phyloP scores from a whole-genome alignment of 2,329 filamentous ascomycete species.

The Septoria petroselini region DNA sequence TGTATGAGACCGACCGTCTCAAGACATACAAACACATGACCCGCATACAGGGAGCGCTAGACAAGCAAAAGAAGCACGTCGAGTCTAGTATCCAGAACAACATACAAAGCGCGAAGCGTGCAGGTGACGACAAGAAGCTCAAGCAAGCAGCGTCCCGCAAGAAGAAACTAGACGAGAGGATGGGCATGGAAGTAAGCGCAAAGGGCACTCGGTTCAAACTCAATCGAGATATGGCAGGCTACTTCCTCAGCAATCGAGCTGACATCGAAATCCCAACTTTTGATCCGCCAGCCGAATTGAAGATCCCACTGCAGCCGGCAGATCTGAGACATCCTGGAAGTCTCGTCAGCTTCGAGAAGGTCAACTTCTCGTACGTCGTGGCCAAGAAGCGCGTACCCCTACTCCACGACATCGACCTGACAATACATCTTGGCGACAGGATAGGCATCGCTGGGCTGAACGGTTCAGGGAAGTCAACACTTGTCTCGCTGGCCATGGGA shows the following conservation, averaged over 20 bases:
- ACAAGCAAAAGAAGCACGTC: slow-evolving; percentile 76
- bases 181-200: slow-evolving; percentile 70
- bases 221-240: slow-evolving; percentile 68
- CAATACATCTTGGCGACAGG: slow-evolving; percentile 69
- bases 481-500: slow-evolving; percentile 68
- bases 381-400: slow-evolving; percentile 45
- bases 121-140: slow-evolving; percentile 79
- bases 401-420: slow-evolving; percentile 63
- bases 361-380: slow-evolving; percentile 60
- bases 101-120: slow-evolving; percentile 69
- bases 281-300: slow-evolving; percentile 56
- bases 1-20: slow-evolving; percentile 64
- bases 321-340: slow-evolving; percentile 56
- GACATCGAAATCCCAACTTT: slow-evolving; percentile 69
- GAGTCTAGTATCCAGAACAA: slow-evolving; percentile 73
- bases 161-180: slow-evolving; percentile 79
- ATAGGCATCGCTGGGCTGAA: slow-evolving; percentile 76
- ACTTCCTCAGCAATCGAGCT: slow-evolving; percentile 51
- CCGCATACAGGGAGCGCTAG: slow-evolving; percentile 77
- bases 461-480: slow-evolving; percentile 76
- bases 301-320: slow-evolving; percentile 49
- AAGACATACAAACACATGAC: slow-evolving; percentile 52
- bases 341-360: slow-evolving; percentile 68
- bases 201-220: slow-evolving; percentile 76
- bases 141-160: slow-evolving; percentile 80